These are phyloP conservation scores for Platismatia glauca DNA, from an alignment of 495 filamentous ascomycete genomes.

Conservation along the genomic window DNA sequence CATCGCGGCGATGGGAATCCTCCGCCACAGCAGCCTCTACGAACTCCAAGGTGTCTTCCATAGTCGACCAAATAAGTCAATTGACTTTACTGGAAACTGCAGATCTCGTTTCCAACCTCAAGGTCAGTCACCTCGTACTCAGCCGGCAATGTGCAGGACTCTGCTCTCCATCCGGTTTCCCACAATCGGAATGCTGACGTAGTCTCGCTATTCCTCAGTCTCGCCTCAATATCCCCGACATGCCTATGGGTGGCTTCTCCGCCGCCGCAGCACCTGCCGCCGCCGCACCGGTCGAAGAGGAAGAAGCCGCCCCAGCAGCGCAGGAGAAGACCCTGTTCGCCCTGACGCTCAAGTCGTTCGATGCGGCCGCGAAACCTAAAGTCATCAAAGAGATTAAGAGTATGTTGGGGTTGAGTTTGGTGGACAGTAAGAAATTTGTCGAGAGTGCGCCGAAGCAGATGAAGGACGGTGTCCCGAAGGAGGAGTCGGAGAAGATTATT, in stretches of 20 bases:
- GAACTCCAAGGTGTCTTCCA: conserved; percentile 81
- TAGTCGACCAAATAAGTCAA: conserved; percentile 97
- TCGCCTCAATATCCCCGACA: conserved; percentile 94
- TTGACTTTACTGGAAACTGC: conserved; percentile 96
- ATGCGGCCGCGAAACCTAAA: conserved; percentile 86
- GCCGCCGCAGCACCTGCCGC: conserved; percentile 49
- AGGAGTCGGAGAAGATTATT: conserved; percentile 97
- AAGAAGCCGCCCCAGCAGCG: conserved; percentile 68
- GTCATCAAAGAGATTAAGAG: conserved; percentile 99
- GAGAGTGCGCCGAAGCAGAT: conserved; percentile 94
- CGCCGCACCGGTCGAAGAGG: conserved; percentile 64
- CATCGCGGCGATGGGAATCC: conserved; percentile 58
- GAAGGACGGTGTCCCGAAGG: conserved; percentile 97
- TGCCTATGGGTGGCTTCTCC: conserved; percentile 83
- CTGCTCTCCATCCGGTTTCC: neutral
- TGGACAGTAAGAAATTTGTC: conserved; percentile 99
- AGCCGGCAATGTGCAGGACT: neutral
- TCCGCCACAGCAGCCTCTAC: conserved; percentile 48
- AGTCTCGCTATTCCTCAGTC: conserved; percentile 44
- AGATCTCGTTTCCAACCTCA: conserved; percentile 83
- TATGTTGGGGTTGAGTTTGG: conserved; percentile 87
- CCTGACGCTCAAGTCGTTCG: conserved; percentile 83
- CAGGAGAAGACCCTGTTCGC: conserved; percentile 97
- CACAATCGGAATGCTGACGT: conserved; percentile 12
- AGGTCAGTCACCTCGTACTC: conserved; percentile 45